Evolutionary conservation across 345 rosid species (phyloP).

Genomic region (Reutealis trisperma): DNA sequence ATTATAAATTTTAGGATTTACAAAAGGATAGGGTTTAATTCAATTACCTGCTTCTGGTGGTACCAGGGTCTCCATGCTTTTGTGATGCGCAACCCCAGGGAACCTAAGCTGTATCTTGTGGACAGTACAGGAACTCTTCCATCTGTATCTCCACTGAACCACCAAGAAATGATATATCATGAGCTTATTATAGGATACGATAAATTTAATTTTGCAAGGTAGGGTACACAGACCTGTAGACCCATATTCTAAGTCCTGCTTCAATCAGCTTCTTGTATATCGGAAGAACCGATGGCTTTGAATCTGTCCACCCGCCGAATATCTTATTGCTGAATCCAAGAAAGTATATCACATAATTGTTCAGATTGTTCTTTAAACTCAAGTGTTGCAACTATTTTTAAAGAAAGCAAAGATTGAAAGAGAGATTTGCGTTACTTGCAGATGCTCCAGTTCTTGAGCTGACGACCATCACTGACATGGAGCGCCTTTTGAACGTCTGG

Average conservation of each 20-base stretch:
- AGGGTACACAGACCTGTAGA: constrained; percentile 64
- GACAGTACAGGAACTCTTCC: constrained; percentile 94
- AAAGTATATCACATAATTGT: background rate
- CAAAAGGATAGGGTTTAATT: background rate
- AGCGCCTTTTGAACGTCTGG: constrained; percentile 81
- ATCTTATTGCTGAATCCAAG: constrained; percentile 48
- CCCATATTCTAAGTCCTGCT: constrained; percentile 79
- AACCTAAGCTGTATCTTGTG: constrained; percentile 71
- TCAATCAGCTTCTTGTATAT: constrained; percentile 77
- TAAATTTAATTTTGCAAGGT: background rate
- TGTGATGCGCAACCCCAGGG: constrained; percentile 58
- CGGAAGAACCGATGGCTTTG: constrained; percentile 68
- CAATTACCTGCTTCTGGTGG: constrained; percentile 66
- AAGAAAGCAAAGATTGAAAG: background rate
- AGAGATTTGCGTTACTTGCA: constrained; percentile 65
- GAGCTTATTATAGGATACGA: background rate
- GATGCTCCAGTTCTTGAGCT: constrained; percentile 75
- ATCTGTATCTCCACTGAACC: constrained; percentile 89
- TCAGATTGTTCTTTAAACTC: background rate
- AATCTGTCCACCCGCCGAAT: constrained; percentile 54
- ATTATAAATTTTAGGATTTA: too few species aligned
- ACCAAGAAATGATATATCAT: constrained; percentile 7
- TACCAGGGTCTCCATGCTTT: constrained; percentile 89
- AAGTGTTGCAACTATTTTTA: background rate
- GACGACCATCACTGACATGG: constrained; percentile 69